Percentiles rank a stretch among this genome's conserved stretches.
phyloP scores from a whole-genome alignment of 768 basidiomycete genomes.

The Cyclocybe aegerita region DNA sequence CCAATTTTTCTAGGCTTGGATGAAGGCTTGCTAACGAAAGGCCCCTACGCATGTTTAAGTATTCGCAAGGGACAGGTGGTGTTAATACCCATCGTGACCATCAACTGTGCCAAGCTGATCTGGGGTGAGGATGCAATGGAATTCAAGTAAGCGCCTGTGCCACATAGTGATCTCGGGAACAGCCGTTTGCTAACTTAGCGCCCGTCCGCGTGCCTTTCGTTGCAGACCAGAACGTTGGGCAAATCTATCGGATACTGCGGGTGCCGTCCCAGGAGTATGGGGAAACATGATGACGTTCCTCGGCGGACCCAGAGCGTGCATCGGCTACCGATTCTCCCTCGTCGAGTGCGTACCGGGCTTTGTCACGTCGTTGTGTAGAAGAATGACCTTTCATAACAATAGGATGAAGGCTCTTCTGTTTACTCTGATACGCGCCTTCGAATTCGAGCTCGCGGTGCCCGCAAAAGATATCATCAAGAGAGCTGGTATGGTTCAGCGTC shows the following conservation, averaged over 20 bases:
- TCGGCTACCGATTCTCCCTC: slow-evolving; percentile 66
- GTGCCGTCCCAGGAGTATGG: slow-evolving; percentile 48
- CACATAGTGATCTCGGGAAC: neutral
- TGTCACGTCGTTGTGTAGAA: neutral
- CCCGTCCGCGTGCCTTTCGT: neutral
- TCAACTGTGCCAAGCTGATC: slow-evolving; percentile 50
- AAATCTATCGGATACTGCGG: slow-evolving; percentile 39
- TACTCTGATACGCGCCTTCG: slow-evolving; percentile 49
- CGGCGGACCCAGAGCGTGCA: slow-evolving; percentile 62
- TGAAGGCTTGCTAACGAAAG: too few relatives aligned
- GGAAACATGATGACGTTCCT: slow-evolving; percentile 57
- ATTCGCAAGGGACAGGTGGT: slow-evolving; percentile 43
- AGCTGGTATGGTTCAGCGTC: slow-evolving; percentile 36
- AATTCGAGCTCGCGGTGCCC: slow-evolving; percentile 55
- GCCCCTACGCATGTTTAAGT: slow-evolving; percentile 17
- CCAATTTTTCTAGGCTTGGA: too few relatives aligned
- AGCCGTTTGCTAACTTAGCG: neutral
- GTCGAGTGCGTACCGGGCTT: slow-evolving; percentile 44
- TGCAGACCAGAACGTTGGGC: slow-evolving; percentile 69
- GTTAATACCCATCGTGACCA: slow-evolving; percentile 45
- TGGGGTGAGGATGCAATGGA: slow-evolving; percentile 64
- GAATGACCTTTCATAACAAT: neutral
- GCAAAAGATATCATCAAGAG: slow-evolving; percentile 39
- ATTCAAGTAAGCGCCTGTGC: slow-evolving; percentile 44
- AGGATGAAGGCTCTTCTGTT: slow-evolving; percentile 41